Base-by-base conservation (phyloP, 139 green algal species). In the Volvox reticuliferus region DNA sequence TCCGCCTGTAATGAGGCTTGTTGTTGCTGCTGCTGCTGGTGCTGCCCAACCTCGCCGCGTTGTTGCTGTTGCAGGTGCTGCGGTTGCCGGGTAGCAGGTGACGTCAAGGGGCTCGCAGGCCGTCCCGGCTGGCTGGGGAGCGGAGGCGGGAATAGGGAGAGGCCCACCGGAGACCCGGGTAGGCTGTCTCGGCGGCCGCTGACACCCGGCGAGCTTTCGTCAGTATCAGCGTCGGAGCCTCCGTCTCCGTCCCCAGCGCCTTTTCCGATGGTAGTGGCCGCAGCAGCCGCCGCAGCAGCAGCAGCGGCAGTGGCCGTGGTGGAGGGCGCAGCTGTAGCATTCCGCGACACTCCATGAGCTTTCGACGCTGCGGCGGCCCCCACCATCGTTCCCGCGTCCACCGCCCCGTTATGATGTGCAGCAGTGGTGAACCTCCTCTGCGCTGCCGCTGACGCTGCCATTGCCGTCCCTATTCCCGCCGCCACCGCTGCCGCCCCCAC, bases 151-250 rank as follows among this genome's bases (percentile, higher is more conserved):
- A 9, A 55, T 55, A 73, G 65, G 65, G 65, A 28, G 65, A 24
- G 65, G 65, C 9, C 21, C 6, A 28, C 65, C 65, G 65, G 65
- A 24, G 55, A 76, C 26, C 21, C 61, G 18, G 81, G 55, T 18
- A 32, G n/a, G 61, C 55, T 76, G 61, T 50, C 55, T 12, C 17
- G 30, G 81, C 81, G 81, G 81, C 81, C 81, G 61, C 81, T 87
- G 81, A 87, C 61, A 32, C 81, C 81, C 0, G 81, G 81, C 1
- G 55, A 61, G 0, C 36, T 62, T 50, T 55, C 81, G 35, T 87
- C 81, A 30, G 14, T 19, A 1, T 20, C 61, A 63, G 16, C 30
- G 30, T 28, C 81, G 19, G 55, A 61, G 0, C 16, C 37, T 22
- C 24, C 32, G 50, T 37, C 24, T 28, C 79, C 26, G 50, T 68